Conservation (phyloP, 805 yeast species). For the Ogataea wickerhamii region DNA sequence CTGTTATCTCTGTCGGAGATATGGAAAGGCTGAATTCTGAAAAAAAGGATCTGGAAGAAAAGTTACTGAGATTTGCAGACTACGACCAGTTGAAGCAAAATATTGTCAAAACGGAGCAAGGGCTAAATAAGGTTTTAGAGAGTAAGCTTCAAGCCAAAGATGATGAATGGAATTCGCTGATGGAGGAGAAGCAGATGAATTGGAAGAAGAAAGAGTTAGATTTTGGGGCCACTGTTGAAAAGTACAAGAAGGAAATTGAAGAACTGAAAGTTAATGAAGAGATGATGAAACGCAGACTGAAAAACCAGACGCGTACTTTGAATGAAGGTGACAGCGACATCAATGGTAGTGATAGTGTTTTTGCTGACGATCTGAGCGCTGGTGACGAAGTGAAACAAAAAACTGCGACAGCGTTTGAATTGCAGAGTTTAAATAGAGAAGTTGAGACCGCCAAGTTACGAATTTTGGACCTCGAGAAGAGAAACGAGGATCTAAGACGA, state of each 20-base stretch:
- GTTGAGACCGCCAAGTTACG: constrained; percentile 67
- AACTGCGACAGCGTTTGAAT: constrained; percentile 44
- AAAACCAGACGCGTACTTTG: constrained; percentile 43
- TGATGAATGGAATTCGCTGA: constrained; percentile 59
- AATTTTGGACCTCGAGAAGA: constrained; percentile 64
- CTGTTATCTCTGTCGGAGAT: constrained; percentile 49
- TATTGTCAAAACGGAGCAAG: constrained; percentile 56
- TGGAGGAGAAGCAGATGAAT: constrained; percentile 70
- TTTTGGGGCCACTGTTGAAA: constrained; percentile 46
- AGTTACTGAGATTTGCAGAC: constrained; percentile 64
- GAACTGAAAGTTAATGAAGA: constrained; percentile 65
- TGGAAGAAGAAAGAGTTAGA: constrained; percentile 61
- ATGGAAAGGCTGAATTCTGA: constrained; percentile 50
- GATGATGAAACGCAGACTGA: constrained; percentile 57
- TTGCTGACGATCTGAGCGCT: constrained; percentile 7
- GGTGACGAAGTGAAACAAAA: constrained; percentile 18
- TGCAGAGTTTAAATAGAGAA: constrained; percentile 70
- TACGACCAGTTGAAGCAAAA: constrained; percentile 71
- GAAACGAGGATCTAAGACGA: constrained; percentile 71
- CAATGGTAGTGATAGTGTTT: constrained; percentile 10
- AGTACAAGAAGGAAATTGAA: constrained; percentile 52
- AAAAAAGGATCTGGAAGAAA: constrained; percentile 48
- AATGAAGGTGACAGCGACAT: constrained; percentile 28
- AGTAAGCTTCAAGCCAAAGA: constrained; percentile 65
- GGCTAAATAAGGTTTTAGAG: constrained; percentile 50